Evolutionary conservation across 495 filamentous ascomycete species (phyloP).

Genomic region (Cercophora scortea): DNA sequence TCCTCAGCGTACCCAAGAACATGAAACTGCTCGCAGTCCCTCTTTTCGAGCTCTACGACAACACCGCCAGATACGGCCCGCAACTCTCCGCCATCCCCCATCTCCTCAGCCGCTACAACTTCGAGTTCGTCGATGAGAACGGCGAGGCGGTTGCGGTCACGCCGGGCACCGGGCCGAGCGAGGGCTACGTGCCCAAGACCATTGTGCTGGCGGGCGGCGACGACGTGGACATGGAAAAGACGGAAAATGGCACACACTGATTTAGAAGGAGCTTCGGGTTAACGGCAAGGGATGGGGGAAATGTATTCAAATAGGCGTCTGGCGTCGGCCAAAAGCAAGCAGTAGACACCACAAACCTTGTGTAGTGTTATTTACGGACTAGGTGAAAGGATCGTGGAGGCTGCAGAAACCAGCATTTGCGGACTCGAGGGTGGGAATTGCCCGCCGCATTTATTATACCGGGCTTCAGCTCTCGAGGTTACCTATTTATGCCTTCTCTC

Average conservation of each 20-base stretch:
- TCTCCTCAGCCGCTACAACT: constrained; percentile 86
- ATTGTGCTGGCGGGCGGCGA: constrained; percentile 74
- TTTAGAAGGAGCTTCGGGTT: background rate
- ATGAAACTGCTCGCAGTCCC: constrained; percentile 98
- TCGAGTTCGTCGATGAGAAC: constrained; percentile 95
- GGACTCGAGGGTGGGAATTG: too few species aligned
- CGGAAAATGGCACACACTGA: constrained; percentile 19
- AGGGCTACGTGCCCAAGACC: constrained; percentile 49
- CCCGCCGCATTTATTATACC: too few species aligned
- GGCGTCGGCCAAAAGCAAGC: background rate
- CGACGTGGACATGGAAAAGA: constrained; percentile 45
- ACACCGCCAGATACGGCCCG: constrained; percentile 87
- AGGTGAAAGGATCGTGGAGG: background rate
- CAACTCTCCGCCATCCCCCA: constrained; percentile 96
- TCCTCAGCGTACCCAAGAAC: constrained; percentile 97
- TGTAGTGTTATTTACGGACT: background rate
- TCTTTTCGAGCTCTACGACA: constrained; percentile 95
- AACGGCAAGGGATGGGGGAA: background rate
- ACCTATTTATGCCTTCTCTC: constrained; percentile 56
- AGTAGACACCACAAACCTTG: background rate
- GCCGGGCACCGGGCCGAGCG: constrained; percentile 54
- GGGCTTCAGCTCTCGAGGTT: background rate
- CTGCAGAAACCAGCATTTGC: too few species aligned
- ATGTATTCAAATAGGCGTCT: background rate
- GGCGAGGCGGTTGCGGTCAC: constrained; percentile 83